phyloP scores from a whole-genome alignment of 805 yeast genomes.

The Nakazawaea populi region DNA sequence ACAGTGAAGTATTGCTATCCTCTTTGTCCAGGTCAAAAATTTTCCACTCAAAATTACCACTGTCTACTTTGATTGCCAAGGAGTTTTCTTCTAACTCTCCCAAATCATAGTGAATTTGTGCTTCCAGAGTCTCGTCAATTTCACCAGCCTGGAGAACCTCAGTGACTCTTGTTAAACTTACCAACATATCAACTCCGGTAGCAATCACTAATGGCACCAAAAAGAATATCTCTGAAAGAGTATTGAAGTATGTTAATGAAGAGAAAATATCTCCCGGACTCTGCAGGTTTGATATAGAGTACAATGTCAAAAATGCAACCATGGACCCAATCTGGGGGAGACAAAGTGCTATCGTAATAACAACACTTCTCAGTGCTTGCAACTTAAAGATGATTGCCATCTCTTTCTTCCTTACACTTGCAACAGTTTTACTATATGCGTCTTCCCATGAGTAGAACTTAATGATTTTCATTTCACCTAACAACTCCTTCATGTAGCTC shows the following conservation, averaged over 20 bases:
- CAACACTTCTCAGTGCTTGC: constrained; percentile 56
- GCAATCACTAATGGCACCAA: constrained; percentile 68
- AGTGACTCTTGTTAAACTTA: constrained; percentile 54
- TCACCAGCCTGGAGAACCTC: constrained; percentile 42
- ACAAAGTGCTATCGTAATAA: constrained; percentile 61
- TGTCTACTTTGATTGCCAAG: constrained; percentile 40
- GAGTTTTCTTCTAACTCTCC: constrained; percentile 16
- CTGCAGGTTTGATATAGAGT: constrained; percentile 22
- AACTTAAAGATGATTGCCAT: constrained; percentile 53
- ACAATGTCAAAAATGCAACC: constrained; percentile 38
- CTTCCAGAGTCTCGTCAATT: constrained; percentile 29
- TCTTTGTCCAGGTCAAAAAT: constrained; percentile 27
- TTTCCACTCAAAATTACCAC: constrained; percentile 70
- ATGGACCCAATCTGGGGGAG: constrained; percentile 69
- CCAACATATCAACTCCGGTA: constrained; percentile 59
- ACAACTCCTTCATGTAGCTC: constrained; percentile 67
- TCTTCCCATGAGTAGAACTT: constrained; percentile 91
- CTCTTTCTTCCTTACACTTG: constrained; percentile 54
- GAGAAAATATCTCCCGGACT: constrained; percentile 64
- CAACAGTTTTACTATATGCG: constrained; percentile 58
- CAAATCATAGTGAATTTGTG: constrained; percentile 13
- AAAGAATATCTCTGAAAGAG: constrained; percentile 54
- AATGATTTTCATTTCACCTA: constrained; percentile 72
- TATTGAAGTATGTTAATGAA: constrained; percentile 62
- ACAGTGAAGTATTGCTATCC: constrained; percentile 7